Conservation (phyloP, 345 rosid species). For the Camelina hispida region DNA sequence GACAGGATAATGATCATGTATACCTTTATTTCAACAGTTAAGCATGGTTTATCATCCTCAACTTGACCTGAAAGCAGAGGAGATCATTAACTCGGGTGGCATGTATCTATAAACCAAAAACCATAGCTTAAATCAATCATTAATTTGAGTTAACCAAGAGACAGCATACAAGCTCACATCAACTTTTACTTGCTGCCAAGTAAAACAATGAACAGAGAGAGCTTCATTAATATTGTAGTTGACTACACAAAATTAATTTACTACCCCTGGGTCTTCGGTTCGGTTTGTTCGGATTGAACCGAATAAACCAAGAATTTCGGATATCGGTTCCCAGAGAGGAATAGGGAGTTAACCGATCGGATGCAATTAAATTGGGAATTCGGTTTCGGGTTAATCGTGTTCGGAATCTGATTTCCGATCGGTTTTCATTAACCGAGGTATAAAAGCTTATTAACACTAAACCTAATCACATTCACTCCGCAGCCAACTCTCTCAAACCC, state of each 20-base stretch:
- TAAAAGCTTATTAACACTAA: too few species aligned
- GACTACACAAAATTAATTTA: neutral
- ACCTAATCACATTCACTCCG: too few species aligned
- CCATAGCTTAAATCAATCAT: conserved; percentile 8
- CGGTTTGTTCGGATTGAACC: too few species aligned
- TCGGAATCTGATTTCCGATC: too few species aligned
- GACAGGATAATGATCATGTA: neutral
- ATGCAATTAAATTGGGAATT: too few species aligned
- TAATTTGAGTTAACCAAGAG: neutral
- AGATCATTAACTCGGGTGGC: neutral
- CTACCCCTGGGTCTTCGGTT: too few species aligned
- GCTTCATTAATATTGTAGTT: neutral
- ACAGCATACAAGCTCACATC: conserved; percentile 7
- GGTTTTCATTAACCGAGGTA: too few species aligned
- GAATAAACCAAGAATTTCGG: too few species aligned
- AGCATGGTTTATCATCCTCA: conserved; percentile 52
- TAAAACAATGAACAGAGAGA: neutral
- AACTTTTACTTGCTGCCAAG: neutral
- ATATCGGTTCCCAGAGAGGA: too few species aligned
- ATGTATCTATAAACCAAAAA: neutral
- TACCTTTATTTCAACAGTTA: conserved; percentile 81
- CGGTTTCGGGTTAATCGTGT: too few species aligned
- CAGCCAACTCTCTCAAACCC: too few species aligned
- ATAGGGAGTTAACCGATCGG: too few species aligned
- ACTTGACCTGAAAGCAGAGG: conserved; percentile 52